Base-by-base conservation (phyloP, 2,329 filamentous ascomycete genomes). In the Lasiodiplodia theobromae region DNA sequence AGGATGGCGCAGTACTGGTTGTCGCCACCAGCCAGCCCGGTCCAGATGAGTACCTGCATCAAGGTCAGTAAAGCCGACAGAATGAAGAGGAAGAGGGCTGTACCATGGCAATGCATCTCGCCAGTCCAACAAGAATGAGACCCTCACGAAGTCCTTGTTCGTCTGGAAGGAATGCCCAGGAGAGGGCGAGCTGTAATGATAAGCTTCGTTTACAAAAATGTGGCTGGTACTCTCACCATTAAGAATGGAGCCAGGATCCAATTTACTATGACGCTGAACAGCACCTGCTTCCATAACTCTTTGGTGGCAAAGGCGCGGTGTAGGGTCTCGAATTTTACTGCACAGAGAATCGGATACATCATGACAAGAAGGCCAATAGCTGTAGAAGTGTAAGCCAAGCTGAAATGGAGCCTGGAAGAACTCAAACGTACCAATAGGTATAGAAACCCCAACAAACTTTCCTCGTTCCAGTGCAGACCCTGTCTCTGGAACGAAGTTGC, bases 301-400 rank as follows among this genome's bases (percentile, higher is more conserved):
- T 84, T 83, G 2, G 88, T 83, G 2, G 81, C 77, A 69, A 96
- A 86, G 4, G 93, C 82, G 2, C 86, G 81, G 77, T 93, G 92
- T 11, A 96, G 80, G 0, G 87, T 87, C 77, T 96, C 93, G 78
- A 89, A 96, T 51, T 88, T 88, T 6, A 96, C 91, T 78, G 96
- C 96, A 85, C 92, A 96, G 2, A 97, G 83, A 69, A 97, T 96
- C 0, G 93, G 94, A 75, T 96, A 97, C 92, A 97, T 97, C 93
- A 97, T 97, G 52, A 96, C 89, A 1, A 97, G 84, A 0, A 97
- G 81, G 0, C 93, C 93, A 58, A 96, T 82, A 0, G 93, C 92
- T 92, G 31, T 34, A 2, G 2, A 34, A 0, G 1, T 34, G 31
- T 34, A 2, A 34, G 31, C 31, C 10, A 34, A 34, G 2, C 8